These are phyloP conservation scores for Ceratocystis cubensis DNA, from an alignment of 2,329 filamentous ascomycete species.

Conservation along the genomic window DNA sequence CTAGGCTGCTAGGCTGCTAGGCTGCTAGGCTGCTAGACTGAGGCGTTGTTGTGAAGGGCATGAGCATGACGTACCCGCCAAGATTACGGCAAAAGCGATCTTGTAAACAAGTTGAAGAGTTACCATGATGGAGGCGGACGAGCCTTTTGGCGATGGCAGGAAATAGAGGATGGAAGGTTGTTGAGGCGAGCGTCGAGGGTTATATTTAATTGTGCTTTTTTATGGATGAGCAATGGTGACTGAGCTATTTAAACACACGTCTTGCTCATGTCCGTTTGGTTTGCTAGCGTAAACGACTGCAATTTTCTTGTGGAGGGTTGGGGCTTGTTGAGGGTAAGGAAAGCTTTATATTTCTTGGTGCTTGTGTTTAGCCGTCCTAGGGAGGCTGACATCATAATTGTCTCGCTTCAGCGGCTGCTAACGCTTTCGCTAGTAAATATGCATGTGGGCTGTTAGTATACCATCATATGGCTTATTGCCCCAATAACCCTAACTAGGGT, in stretches of 20 bases:
- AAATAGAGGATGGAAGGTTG: neutral
- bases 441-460: neutral
- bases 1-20: neutral
- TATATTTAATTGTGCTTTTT: too few species aligned
- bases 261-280: too few species aligned
- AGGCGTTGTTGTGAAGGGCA: neutral
- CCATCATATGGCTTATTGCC: too few species aligned
- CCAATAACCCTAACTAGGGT: too few species aligned
- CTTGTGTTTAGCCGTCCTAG: neutral
- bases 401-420: neutral
- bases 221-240: too few species aligned
- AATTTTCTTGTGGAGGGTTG: too few species aligned
- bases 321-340: neutral
- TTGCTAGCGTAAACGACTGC: too few species aligned
- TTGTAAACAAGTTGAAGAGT: slow-evolving; percentile 13
- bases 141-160: neutral
- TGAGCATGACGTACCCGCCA: slow-evolving; percentile 11
- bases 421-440: neutral
- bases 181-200: neutral
- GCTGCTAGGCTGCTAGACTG: neutral
- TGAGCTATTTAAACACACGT: too few species aligned
- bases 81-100: slow-evolving; percentile 9
- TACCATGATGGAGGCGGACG: neutral
- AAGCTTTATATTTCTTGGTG: neutral
- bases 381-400: slow-evolving; percentile 8